These are phyloP conservation scores for Camelina sativa DNA, from an alignment of 345 rosid genomes.

Conservation along the genomic window DNA sequence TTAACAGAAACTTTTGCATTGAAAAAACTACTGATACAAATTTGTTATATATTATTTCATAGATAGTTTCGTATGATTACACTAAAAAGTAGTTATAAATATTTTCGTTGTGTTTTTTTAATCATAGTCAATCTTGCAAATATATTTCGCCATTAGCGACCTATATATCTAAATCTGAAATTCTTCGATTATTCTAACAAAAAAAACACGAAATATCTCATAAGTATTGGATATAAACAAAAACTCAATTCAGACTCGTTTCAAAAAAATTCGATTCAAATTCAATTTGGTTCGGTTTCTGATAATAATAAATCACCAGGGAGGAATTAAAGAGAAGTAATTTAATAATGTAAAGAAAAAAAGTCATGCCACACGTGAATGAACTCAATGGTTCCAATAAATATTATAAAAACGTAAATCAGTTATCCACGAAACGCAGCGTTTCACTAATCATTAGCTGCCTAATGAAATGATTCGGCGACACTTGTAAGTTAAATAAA, in stretches of 20 bases:
- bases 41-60: neutral
- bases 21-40: no score
- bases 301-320: neutral
- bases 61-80: neutral
- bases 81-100: neutral
- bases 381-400: constrained; percentile 41
- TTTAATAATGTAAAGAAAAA: neutral
- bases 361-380: constrained; percentile 45
- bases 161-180: no score
- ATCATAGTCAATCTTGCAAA: neutral
- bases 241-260: neutral
- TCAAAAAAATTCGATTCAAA: neutral
- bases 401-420: constrained; percentile 23
- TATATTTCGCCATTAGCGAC: no score
- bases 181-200: no score
- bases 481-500: constrained; percentile 27
- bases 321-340: neutral
- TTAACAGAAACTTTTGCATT: no score
- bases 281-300: neutral
- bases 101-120: no score
- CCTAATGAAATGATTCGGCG: constrained; percentile 4
- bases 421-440: constrained; percentile 6
- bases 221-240: neutral
- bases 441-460: neutral
- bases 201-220: neutral